Conservation (phyloP, 805 yeast species). For the Saccharomyces paradoxus region DNA sequence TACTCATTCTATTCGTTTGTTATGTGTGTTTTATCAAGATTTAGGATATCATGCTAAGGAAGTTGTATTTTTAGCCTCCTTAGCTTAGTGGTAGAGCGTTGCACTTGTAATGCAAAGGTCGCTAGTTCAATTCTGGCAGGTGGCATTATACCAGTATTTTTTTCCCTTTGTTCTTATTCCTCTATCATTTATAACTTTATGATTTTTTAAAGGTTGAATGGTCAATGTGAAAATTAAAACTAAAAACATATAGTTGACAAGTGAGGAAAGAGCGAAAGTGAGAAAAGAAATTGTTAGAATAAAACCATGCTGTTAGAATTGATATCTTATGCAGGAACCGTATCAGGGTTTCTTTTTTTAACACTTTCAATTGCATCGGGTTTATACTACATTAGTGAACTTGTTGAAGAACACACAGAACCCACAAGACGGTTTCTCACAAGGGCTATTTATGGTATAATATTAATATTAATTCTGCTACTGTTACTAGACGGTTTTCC, state of each 20-base stretch:
- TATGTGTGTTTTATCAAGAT: too few species aligned
- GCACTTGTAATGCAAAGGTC: slow-evolving; percentile 99
- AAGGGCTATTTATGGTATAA: slow-evolving; percentile 55
- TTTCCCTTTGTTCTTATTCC: not conserved
- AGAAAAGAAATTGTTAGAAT: not conserved
- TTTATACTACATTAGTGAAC: slow-evolving; percentile 79
- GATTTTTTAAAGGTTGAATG: not conserved
- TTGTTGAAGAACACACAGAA: slow-evolving; percentile 89
- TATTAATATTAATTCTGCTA: slow-evolving; percentile 46
- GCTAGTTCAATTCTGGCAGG: slow-evolving; percentile 89
- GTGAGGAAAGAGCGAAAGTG: not conserved
- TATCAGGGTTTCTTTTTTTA: slow-evolving; percentile 52
- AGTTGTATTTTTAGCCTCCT: slow-evolving; percentile 49
- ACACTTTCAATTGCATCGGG: slow-evolving; percentile 81
- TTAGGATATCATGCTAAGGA: too few species aligned
- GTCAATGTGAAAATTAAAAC: not conserved
- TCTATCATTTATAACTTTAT: not conserved
- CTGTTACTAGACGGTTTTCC: slow-evolving; percentile 77
- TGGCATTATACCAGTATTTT: slow-evolving; percentile 39
- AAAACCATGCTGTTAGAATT: slow-evolving; percentile 47
- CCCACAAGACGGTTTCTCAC: slow-evolving; percentile 66
- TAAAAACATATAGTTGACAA: not conserved
- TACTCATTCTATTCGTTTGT: too few species aligned
- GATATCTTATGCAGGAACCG: slow-evolving; percentile 52
- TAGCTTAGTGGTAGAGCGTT: slow-evolving; percentile 99